Conservation (phyloP, 768 basidiomycete genomes). For the Boletus vermiculosoides region DNA sequence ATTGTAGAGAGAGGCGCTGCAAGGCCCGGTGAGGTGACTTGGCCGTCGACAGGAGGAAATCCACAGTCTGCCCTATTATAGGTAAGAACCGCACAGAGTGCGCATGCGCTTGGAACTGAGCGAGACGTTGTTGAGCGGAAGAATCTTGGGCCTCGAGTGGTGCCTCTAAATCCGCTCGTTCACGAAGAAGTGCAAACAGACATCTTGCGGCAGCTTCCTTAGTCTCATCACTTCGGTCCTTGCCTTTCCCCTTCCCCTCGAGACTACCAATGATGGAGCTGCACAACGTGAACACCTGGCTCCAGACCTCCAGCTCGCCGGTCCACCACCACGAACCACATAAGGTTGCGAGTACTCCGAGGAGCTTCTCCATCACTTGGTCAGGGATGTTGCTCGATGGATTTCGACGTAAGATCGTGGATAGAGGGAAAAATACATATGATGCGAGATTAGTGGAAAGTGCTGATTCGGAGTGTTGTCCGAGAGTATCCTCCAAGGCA, state of each 20-base stretch:
- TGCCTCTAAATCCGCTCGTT: slow-evolving; percentile 44
- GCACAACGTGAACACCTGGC: slow-evolving; percentile 80
- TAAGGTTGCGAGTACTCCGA: slow-evolving; percentile 57
- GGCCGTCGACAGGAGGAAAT: slow-evolving; percentile 62
- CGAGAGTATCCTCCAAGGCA: slow-evolving; percentile 49
- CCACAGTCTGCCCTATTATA: slow-evolving; percentile 79
- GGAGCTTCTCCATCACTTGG: slow-evolving; percentile 72
- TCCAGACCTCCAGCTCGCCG: slow-evolving; percentile 72
- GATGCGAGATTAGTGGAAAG: slow-evolving; percentile 65
- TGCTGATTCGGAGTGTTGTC: slow-evolving; percentile 38
- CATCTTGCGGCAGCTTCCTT: slow-evolving; percentile 72
- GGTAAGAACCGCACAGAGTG: slow-evolving; percentile 59
- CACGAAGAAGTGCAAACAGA: slow-evolving; percentile 59
- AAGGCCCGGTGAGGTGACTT: slow-evolving; percentile 58
- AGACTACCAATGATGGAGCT: slow-evolving; percentile 63
- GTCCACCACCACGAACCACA: slow-evolving; percentile 84
- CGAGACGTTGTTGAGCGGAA: slow-evolving; percentile 32
- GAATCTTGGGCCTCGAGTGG: slow-evolving; percentile 27
- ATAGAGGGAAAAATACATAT: slow-evolving; percentile 87
- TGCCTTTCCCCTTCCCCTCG: slow-evolving; percentile 66
- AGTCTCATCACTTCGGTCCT: slow-evolving; percentile 76
- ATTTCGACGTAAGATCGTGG: slow-evolving; percentile 80
- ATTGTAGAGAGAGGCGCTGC: slow-evolving; percentile 60
- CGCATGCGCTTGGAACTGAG: slow-evolving; percentile 40
- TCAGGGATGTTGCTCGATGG: slow-evolving; percentile 67